Evolutionary conservation across 129 eudicot genomes (phyloP).

Genomic region (Mikania micrantha): DNA sequence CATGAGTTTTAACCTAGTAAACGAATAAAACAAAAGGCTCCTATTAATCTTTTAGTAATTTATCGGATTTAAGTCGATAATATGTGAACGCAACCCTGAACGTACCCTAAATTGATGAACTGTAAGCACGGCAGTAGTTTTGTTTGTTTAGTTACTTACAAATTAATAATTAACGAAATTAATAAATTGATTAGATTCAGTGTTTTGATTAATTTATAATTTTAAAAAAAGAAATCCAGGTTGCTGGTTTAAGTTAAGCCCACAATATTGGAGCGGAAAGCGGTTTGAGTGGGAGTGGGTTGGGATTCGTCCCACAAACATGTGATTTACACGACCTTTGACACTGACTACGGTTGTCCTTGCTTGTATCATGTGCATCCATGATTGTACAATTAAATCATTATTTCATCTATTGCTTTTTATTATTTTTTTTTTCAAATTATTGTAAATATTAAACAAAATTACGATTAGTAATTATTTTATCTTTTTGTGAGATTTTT

Average conservation of each 20-base stretch:
- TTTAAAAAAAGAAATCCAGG: not conserved
- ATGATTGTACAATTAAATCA: slow-evolving; percentile 19
- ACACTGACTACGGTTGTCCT: slow-evolving; percentile 6
- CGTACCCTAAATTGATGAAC: too few relatives aligned
- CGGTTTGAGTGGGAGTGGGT: slow-evolving; percentile 14
- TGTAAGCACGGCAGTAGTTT: not conserved
- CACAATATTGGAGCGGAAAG: slow-evolving; percentile 21
- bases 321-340: slow-evolving; percentile 6
- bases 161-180: not conserved
- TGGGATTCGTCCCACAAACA: slow-evolving; percentile 4
- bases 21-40: too few relatives aligned
- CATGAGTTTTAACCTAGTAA: too few relatives aligned
- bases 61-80: too few relatives aligned
- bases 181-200: not conserved
- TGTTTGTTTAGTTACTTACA: not conserved
- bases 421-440: too few relatives aligned
- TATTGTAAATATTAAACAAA: too few relatives aligned
- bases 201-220: not conserved
- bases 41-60: too few relatives aligned
- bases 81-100: too few relatives aligned
- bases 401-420: not conserved
- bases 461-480: too few relatives aligned
- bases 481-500: too few relatives aligned
- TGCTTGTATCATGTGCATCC: slow-evolving; percentile 17
- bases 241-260: slow-evolving; percentile 21